Conservation (phyloP, 768 basidiomycete genomes). For the Boletellus sp. region DNA sequence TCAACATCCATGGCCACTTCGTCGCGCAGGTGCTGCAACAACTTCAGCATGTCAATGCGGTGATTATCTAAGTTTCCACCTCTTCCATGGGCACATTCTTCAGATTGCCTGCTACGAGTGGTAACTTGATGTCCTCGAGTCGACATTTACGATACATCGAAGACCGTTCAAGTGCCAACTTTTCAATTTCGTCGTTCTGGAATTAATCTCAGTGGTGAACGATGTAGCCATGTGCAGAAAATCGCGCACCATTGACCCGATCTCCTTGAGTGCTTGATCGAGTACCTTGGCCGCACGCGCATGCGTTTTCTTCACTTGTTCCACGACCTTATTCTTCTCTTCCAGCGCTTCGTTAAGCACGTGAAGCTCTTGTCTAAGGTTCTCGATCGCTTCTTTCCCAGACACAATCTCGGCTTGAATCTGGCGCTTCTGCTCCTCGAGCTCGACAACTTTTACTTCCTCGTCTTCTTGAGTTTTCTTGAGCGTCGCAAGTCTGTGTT, state of each 20-base stretch:
- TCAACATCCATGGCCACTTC: conserved; percentile 93
- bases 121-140: conserved; percentile 86
- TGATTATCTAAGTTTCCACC: conserved; percentile 40
- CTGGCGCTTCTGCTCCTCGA: conserved; percentile 51
- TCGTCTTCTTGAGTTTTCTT: conserved; percentile 52
- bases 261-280: conserved; percentile 89
- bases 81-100: conserved; percentile 94
- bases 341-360: conserved; percentile 62
- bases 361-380: conserved; percentile 59
- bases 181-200: conserved; percentile 89
- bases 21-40: conserved; percentile 67
- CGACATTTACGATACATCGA: conserved; percentile 88
- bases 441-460: conserved; percentile 46
- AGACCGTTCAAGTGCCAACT: conserved; percentile 79
- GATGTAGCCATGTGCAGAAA: conserved; percentile 22
- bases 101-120: conserved; percentile 70
- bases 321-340: conserved; percentile 69
- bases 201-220: neutral
- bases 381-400: conserved; percentile 51
- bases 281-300: conserved; percentile 68
- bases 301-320: conserved; percentile 69
- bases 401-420: conserved; percentile 58
- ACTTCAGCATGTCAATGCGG: conserved; percentile 2
- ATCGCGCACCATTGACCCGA: conserved; percentile 63
- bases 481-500: conserved; percentile 59